Conservation (phyloP, 805 yeast genomes). For the Metschnikowia baotianmanensis region DNA sequence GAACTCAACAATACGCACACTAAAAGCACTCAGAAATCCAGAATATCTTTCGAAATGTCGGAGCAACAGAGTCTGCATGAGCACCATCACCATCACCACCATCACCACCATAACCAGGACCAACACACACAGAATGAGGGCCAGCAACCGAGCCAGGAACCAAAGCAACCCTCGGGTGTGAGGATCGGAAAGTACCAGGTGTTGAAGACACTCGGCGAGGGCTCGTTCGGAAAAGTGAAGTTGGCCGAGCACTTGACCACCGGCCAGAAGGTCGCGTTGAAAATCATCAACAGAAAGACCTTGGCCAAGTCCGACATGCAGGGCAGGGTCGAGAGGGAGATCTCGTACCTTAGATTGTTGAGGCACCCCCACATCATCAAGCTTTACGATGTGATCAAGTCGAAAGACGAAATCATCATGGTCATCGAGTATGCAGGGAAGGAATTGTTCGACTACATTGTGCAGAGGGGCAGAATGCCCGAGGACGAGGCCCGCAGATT, state of each 20-base stretch:
- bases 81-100: slow-evolving; percentile 12
- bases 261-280: slow-evolving; percentile 88
- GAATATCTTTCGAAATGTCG: slow-evolving; percentile 10
- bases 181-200: slow-evolving; percentile 91
- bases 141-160: slow-evolving; percentile 6
- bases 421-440: slow-evolving; percentile 97
- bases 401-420: slow-evolving; percentile 94
- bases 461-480: slow-evolving; percentile 88
- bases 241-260: slow-evolving; percentile 87
- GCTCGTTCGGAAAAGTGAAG: slow-evolving; percentile 95
- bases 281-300: slow-evolving; percentile 88
- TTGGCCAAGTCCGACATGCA: slow-evolving; percentile 96
- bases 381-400: slow-evolving; percentile 90
- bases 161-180: slow-evolving; percentile 32
- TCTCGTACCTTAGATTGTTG: slow-evolving; percentile 78
- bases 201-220: slow-evolving; percentile 91
- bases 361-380: slow-evolving; percentile 97
- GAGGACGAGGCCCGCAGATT: slow-evolving; percentile 90
- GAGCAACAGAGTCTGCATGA: slow-evolving; percentile 11
- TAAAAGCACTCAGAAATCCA: not conserved
- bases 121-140: slow-evolving; percentile 10
- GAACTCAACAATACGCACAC: too few species aligned
- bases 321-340: slow-evolving; percentile 93
- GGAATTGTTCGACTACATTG: slow-evolving; percentile 92
- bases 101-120: slow-evolving; percentile 7